These are phyloP conservation scores for Emmonsia crescens DNA, from an alignment of 2,329 filamentous ascomycete genomes.

Conservation along the genomic window DNA sequence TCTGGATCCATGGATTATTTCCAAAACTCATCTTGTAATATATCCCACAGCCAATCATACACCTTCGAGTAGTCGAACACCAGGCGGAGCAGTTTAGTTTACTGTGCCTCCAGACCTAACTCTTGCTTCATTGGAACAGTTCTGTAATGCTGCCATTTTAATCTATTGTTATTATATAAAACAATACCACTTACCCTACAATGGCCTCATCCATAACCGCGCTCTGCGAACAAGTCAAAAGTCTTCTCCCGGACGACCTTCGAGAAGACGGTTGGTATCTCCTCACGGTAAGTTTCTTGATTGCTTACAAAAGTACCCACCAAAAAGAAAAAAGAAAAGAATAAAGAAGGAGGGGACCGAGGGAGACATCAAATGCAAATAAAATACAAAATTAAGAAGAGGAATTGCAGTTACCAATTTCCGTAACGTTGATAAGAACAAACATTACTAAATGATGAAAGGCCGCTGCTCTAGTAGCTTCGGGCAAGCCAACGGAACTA, in stretches of 20 bases:
- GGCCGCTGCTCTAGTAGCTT: conserved; percentile 20
- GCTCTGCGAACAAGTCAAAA: conserved; percentile 19
- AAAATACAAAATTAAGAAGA: background rate
- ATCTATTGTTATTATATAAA: background rate
- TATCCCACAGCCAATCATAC: background rate
- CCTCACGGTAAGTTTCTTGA: conserved; percentile 30
- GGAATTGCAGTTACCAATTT: background rate
- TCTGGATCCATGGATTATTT: too few relatives aligned
- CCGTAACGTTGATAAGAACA: background rate
- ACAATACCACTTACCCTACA: background rate
- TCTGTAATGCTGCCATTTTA: too few relatives aligned
- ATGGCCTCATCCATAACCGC: background rate
- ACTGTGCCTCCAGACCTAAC: too few relatives aligned
- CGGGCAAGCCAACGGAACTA: conserved; percentile 17
- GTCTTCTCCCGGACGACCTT: conserved; percentile 35
- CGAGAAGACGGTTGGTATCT: conserved; percentile 50
- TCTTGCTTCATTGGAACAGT: background rate
- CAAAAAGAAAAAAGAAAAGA: background rate
- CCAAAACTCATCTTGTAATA: too few relatives aligned
- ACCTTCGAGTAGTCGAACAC: background rate
- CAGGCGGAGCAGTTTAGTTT: too few relatives aligned
- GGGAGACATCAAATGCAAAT: background rate
- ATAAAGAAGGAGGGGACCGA: background rate
- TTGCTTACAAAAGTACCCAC: conserved; percentile 20
- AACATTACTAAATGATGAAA: conserved; percentile 2